Evolutionary conservation across 2,329 filamentous ascomycete species (phyloP), one percentile per base, ranked within the genome.

Genomic region (Trichophyton rubrum): DNA sequence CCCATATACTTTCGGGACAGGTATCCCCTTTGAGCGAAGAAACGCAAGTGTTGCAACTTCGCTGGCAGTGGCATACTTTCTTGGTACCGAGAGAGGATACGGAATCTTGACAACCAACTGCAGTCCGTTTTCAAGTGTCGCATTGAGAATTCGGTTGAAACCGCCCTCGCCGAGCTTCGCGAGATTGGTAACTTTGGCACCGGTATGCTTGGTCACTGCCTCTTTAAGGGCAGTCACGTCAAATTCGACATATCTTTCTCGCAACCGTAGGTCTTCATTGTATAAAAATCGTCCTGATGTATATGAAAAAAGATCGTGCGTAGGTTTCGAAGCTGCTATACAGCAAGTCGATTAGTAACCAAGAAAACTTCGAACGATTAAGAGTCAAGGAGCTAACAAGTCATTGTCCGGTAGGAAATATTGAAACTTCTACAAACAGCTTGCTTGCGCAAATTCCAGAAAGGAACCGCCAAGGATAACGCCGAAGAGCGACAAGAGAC

Each of bases 1-100:
- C 0, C 61, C 65, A 63, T 66, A 66, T 6, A 69, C 58, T 51
- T 66, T 60, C 2, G 73, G 74, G 17, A 75, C 70, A 17, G 73
- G 72, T 59, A 75, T 64, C 8, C 66, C 65, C 51, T 72, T 65
- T 11, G 60, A 65, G 11, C 62, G 65, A 33, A 70, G 62, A 49
- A 67, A 67, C 6, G 60, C 58, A 15, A 66, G 59, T 7, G 66
- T 68, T 22, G 66, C 66, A 13, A 64, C 66, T 64, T 69, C 67
- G 60, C 64, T 68, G 7, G 66, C 67, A 20, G 67, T 67, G 20
- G 64, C 61, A 53, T 66, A 67, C 1, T 47, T 56, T 35, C 61
- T 67, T 4, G 64, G 63, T 1, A 64, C 65, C 8, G 67, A 61
- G 38, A 65, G 62, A 17, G 22, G 55, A 58, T 65, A 68, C 24